Conservation (phyloP, 139 green algal genomes). For the Chlorella sp. region DNA sequence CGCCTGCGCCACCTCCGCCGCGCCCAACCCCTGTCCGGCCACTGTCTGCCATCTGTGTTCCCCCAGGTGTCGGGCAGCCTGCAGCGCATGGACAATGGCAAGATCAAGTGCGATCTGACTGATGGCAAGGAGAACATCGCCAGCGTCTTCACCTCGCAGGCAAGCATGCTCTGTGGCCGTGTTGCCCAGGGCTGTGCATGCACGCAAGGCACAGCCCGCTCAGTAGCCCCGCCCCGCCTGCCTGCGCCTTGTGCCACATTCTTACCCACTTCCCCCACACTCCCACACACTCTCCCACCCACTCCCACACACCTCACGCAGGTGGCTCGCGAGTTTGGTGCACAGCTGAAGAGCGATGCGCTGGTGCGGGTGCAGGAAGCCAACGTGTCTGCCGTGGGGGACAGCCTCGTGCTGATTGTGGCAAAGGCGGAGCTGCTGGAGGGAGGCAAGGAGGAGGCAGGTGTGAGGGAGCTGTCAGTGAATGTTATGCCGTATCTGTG, state of each 20-base stretch:
- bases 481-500: no score
- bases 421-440: conserved; percentile 37
- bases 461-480: no score
- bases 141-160: conserved; percentile 55
- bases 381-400: conserved; percentile 26
- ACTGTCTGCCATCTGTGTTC: background rate
- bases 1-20: background rate
- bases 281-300: background rate
- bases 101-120: conserved; percentile 50
- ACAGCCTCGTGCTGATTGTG: conserved; percentile 45
- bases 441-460: background rate
- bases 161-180: background rate
- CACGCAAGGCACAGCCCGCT: no score
- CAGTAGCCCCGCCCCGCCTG: background rate
- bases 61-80: conserved; percentile 25
- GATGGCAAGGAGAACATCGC: conserved; percentile 58
- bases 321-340: conserved; percentile 31
- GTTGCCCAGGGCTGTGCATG: background rate
- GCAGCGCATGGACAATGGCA: conserved; percentile 38
- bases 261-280: background rate
- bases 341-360: conserved; percentile 23
- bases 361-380: conserved; percentile 38
- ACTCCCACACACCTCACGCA: background rate
- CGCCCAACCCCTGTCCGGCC: background rate
- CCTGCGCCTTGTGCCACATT: background rate